A percentile compares a stretch with the other conserved stretches of the same genome.
phyloP scores from a whole-genome alignment of 805 yeast species.

The Komagataella pseudopastoris region DNA sequence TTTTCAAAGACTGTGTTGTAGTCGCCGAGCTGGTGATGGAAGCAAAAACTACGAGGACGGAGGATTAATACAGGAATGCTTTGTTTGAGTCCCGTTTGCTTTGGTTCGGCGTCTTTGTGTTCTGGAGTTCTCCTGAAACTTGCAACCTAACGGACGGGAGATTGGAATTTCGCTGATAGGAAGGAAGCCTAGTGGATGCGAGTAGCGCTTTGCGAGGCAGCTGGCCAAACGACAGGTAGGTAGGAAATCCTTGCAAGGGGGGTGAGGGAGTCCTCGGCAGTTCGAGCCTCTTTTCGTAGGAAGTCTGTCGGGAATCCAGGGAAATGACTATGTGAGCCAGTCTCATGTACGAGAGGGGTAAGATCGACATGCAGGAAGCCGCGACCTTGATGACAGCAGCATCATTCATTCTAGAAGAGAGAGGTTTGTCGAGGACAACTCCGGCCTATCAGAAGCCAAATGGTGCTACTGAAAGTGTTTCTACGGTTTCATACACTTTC shows the following conservation, averaged over 20 bases:
- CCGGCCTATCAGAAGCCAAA: no score
- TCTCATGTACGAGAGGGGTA: neutral
- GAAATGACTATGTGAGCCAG: no score
- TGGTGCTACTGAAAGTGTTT: no score
- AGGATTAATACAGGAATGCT: slow-evolving; percentile 22
- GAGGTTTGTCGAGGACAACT: no score
- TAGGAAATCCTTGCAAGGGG: neutral
- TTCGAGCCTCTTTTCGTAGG: neutral
- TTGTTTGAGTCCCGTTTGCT: slow-evolving; percentile 24
- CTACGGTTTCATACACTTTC: no score
- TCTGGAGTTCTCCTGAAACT: slow-evolving; percentile 2
- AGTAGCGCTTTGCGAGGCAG: neutral
- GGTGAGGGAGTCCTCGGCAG: neutral
- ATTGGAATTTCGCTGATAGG: neutral
- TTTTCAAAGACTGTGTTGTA: neutral
- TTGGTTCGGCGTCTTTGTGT: slow-evolving; percentile 1
- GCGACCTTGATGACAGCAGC: neutral
- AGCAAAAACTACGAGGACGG: slow-evolving; percentile 20
- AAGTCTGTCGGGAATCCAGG: neutral
- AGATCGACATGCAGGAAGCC: neutral
- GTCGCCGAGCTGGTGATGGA: neutral
- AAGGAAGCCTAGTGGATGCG: neutral
- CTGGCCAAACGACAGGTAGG: neutral
- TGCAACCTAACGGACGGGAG: neutral
- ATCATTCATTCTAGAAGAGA: no score